These are phyloP conservation scores for Fusarium nelsonii DNA, from an alignment of 2,329 filamentous ascomycete genomes.

Conservation along the genomic window DNA sequence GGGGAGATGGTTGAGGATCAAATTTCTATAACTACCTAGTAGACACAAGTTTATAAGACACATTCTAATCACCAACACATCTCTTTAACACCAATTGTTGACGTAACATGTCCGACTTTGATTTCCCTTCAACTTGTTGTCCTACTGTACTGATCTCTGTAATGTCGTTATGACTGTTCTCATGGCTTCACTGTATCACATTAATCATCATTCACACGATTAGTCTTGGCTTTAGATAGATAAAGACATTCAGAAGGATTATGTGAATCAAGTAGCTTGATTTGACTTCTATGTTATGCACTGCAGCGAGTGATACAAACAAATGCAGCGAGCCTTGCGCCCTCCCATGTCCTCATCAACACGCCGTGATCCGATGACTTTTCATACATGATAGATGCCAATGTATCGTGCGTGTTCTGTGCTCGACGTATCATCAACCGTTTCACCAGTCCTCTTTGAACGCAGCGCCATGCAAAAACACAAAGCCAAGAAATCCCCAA, in stretches of 20 bases:
- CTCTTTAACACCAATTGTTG: too few species aligned
- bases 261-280: slow-evolving; percentile 22
- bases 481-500: slow-evolving; percentile 18
- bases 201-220: not conserved
- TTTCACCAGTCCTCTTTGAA: slow-evolving; percentile 39
- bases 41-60: too few species aligned
- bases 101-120: too few species aligned
- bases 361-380: slow-evolving; percentile 15
- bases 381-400: slow-evolving; percentile 34
- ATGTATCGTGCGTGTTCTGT: slow-evolving; percentile 36
- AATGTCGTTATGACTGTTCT: not conserved
- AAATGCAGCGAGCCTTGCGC: slow-evolving; percentile 19
- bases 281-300: slow-evolving; percentile 30
- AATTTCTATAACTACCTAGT: too few species aligned
- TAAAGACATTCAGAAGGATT: not conserved
- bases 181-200: not conserved
- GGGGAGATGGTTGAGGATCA: too few species aligned
- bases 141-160: not conserved
- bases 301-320: slow-evolving; percentile 13
- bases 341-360: slow-evolving; percentile 15
- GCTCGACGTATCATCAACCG: slow-evolving; percentile 30
- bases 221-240: not conserved
- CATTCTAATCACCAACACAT: too few species aligned
- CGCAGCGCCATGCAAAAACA: slow-evolving; percentile 45
- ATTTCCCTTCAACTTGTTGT: too few species aligned